Base-by-base conservation (phyloP, 1,284 basidiomycete genomes). In the Ceratobasidium sp. region DNA sequence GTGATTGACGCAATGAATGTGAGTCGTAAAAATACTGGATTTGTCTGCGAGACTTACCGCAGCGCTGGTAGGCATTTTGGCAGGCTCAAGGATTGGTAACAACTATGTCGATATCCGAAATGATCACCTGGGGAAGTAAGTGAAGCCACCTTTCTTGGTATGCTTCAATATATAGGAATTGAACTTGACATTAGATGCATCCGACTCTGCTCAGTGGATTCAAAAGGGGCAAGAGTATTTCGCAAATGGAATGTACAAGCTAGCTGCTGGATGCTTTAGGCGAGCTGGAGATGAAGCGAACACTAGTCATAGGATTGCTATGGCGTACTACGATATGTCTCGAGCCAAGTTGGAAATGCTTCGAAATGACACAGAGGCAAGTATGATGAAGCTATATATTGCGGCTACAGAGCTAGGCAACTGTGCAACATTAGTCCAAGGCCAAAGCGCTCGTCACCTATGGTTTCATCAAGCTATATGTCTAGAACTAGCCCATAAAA, bases 1-100 rank as follows among this genome's bases (percentile, higher is more conserved):
- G 23, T 44, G 1, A 61, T 58, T n/a, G 46, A 67, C 4, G 18
- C 58, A 5, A 80, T 80, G 77, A 67, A 20, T 23, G 79, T 80
- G 64, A 64, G 79, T 39, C 18, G 10, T 23, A 5, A 4, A 1
- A 4, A 18, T 15, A 18, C 2, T 1, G 15, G 9, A 13, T n/a
- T 42, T 10, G 23, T 13, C 5, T 51, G 20, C 49, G 7, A 3
- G 10, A 18, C 46, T 53, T n/a, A 53, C 46, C 23, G 18, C 15
- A 46, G 3, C 2, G 12, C 13, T 2, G 5, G 39, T 33, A 76
- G 73, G 15, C 28, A 26, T 76, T 66, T 33, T 76, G 73, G 73
- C 39, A 18, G 1, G n/a, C 63, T 18, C 51, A 42, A 23, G 53
- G 33, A 10, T 53, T 76, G 18, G 33, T 76, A 23, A 67, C 44